Evolutionary conservation across 1,284 basidiomycete species (phyloP).

Genomic region (Earliella scabrosa): DNA sequence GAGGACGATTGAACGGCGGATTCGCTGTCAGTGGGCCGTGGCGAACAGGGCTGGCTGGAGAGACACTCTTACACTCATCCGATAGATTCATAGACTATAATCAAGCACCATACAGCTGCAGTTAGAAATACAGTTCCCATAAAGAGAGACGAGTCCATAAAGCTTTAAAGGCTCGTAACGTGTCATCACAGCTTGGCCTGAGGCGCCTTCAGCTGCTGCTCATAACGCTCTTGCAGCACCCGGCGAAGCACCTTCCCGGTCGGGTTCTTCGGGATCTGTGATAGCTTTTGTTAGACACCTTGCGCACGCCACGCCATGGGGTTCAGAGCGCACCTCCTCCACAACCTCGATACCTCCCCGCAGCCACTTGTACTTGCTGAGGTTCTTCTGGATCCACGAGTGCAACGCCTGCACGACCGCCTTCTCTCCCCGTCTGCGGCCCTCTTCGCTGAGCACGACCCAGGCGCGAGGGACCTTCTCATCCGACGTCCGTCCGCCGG

Average conservation of each 20-base stretch:
- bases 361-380: conserved; percentile 76
- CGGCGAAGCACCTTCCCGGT: conserved; percentile 71
- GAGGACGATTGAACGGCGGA: not conserved
- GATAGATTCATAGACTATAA: too few species aligned
- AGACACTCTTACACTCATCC: too few species aligned
- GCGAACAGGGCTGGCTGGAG: too few species aligned
- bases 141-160: too few species aligned
- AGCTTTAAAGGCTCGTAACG: too few species aligned
- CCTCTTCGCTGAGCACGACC: conserved; percentile 64
- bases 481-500: conserved; percentile 65
- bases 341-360: conserved; percentile 72
- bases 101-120: too few species aligned
- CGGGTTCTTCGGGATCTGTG: conserved; percentile 69
- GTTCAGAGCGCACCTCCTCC: conserved; percentile 47
- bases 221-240: conserved; percentile 59
- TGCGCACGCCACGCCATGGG: not conserved
- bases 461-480: conserved; percentile 76
- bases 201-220: conserved; percentile 30
- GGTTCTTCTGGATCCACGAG: conserved; percentile 58
- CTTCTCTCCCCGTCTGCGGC: conserved; percentile 48
- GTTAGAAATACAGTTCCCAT: too few species aligned
- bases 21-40: too few species aligned
- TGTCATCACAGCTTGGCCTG: conserved; percentile 17
- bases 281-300: not conserved
- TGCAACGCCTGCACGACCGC: conserved; percentile 53